Evolutionary conservation across 2,329 filamentous ascomycete genomes (phyloP).

Genomic region (Fragosphaeria purpurea): DNA sequence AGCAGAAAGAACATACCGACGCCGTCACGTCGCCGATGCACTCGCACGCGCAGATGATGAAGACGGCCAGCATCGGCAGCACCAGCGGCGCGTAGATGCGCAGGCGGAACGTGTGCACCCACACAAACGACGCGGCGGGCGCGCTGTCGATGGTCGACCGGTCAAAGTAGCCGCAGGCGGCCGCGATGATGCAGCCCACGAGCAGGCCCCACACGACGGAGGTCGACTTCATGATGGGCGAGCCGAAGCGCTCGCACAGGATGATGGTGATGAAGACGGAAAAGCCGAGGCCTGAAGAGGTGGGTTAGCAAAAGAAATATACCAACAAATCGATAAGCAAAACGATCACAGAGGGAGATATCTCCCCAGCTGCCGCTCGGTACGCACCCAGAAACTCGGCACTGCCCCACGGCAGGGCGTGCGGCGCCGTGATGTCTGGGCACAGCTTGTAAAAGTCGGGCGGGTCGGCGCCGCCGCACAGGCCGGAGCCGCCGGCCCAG

Average conservation of each 20-base stretch:
- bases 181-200: slow-evolving; percentile 69
- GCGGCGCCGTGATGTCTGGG: slow-evolving; percentile 57
- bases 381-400: slow-evolving; percentile 58
- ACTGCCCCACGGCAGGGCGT: slow-evolving; percentile 66
- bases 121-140: slow-evolving; percentile 64
- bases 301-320: not conserved
- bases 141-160: slow-evolving; percentile 60
- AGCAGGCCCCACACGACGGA: slow-evolving; percentile 67
- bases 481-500: slow-evolving; percentile 67
- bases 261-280: slow-evolving; percentile 72
- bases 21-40: slow-evolving; percentile 74
- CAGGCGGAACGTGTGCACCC: slow-evolving; percentile 68
- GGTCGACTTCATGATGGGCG: slow-evolving; percentile 75
- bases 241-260: slow-evolving; percentile 68
- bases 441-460: slow-evolving; percentile 52
- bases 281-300: slow-evolving; percentile 49
- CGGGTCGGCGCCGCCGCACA: slow-evolving; percentile 39
- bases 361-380: no score
- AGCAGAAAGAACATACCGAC: slow-evolving; percentile 28
- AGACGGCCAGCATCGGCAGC: slow-evolving; percentile 58
- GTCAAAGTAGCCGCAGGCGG: slow-evolving; percentile 69
- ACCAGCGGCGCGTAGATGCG: slow-evolving; percentile 64
- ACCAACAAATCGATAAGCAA: not conserved
- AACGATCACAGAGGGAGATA: no score
- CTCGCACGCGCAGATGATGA: slow-evolving; percentile 67